Evolutionary conservation across 106 monocot species (phyloP), one percentile per base, ranked within the genome.

Genomic region (Dendrobium officinale): DNA sequence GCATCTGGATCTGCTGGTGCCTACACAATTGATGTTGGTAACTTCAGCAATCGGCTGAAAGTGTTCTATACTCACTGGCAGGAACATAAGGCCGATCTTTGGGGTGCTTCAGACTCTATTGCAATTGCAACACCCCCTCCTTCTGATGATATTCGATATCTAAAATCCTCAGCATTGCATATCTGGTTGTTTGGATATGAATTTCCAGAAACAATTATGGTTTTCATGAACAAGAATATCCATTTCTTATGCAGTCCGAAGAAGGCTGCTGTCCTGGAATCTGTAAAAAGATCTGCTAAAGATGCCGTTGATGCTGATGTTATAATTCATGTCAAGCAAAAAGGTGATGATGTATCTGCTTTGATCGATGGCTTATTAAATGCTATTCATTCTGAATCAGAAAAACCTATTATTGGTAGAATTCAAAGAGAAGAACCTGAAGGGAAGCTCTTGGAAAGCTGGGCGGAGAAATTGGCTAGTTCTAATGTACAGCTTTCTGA

Each of bases 141-240:
- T 64, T 98, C 94, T 67, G 94, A 98, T 77, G 92, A 98, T 80
- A 84, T 98, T 20, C 84, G 94, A 0, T 98, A 98, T 83, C 86
- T 92, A 15, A 98, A 98, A 75, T 98, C 94, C 45, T 98, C 98
- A 17, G 91, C 98, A 24, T 73, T 98, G 81, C 89, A 98, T 31
- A 87, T 92, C 26, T 95, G 98, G 98, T 85, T 98, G 54, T 77
- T 98, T 54, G 94, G 98, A 22, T 98, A 98, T 82, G 98, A 98
- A 77, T 98, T 98, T 79, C 94, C 98, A 9, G 94, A 98, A 80
- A 95, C 98, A 33, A 86, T 98, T 24, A 98, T 98, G 92, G 91
- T 98, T 76, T 98, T 98, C 79, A 89, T 89, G 89, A 86, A 72
- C 82, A 92, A 86, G 84, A 85, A 92, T 79, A 95, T 98, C 33